A percentile compares a stretch with the other conserved stretches of the same genome.
These are phyloP conservation scores for Atkinsonella hypoxylon DNA, from an alignment of 2,329 filamentous ascomycete genomes.

Conservation along the genomic window DNA sequence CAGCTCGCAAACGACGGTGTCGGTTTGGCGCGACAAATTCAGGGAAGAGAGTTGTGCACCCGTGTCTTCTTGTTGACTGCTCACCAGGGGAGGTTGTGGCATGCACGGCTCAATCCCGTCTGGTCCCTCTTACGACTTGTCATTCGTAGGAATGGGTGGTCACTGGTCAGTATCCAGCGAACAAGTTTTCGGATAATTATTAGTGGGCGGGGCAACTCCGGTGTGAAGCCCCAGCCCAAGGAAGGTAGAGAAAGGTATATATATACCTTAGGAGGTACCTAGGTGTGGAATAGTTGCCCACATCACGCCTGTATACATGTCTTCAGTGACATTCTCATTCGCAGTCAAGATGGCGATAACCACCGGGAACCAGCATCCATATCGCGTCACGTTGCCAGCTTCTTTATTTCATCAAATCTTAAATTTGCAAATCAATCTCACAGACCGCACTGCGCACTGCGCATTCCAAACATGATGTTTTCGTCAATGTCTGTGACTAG, in stretches of 20 bases:
- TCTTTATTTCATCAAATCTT: too few relatives aligned
- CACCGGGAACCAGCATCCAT: too few relatives aligned
- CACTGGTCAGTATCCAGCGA: not conserved
- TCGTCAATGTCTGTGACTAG: not conserved
- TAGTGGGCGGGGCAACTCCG: constrained; percentile 2
- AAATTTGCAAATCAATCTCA: too few relatives aligned
- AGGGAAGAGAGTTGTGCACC: not conserved
- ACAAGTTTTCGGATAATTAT: too few relatives aligned
- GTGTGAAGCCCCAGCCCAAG: not conserved
- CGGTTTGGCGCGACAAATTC: not conserved
- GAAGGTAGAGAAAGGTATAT: too few relatives aligned
- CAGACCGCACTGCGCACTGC: too few relatives aligned
- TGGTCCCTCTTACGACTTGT: not conserved
- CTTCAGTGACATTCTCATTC: too few relatives aligned
- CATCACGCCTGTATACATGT: too few relatives aligned
- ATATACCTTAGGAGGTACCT: not conserved
- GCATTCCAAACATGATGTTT: too few relatives aligned
- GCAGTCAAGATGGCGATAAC: too few relatives aligned
- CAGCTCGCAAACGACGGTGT: not conserved
- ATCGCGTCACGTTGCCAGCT: too few relatives aligned
- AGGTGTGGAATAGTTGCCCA: too few relatives aligned
- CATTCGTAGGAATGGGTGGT: not conserved
- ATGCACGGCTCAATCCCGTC: not conserved
- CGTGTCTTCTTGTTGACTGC: not conserved
- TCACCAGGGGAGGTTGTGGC: not conserved